A percentile compares a stretch with the other conserved stretches of the same genome.
phyloP scores from a whole-genome alignment of 306 rosid genomes.

The Castanea mollissima region DNA sequence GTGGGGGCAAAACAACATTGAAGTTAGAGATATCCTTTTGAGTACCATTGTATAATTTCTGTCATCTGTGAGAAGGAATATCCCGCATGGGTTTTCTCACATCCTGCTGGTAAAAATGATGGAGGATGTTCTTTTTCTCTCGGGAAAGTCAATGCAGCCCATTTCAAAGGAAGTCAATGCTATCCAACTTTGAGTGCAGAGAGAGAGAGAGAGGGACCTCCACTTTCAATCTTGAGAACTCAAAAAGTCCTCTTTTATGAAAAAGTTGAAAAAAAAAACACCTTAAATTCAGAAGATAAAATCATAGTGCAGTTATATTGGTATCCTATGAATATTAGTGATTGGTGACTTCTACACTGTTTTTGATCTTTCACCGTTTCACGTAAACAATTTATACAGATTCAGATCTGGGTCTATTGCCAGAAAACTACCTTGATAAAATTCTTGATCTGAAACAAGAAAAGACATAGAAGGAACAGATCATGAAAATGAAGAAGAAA shows the following conservation, averaged over 20 bases:
- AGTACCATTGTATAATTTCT: neutral
- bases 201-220: neutral
- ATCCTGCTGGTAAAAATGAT: neutral
- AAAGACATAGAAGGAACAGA: neutral
- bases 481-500: neutral
- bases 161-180: constrained; percentile 23
- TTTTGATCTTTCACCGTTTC: neutral
- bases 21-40: constrained; percentile 9
- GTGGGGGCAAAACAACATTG: constrained; percentile 9
- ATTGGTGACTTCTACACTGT: neutral
- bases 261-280: neutral
- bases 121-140: constrained; percentile 8
- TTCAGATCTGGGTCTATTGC: constrained; percentile 1
- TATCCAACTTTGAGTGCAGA: neutral
- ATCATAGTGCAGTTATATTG: neutral
- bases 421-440: neutral
- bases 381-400: neutral
- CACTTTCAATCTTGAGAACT: neutral
- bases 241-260: neutral
- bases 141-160: constrained; percentile 31
- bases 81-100: constrained; percentile 37
- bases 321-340: neutral
- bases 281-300: neutral
- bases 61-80: constrained; percentile 17
- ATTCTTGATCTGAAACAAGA: neutral